These are phyloP conservation scores for Claviceps capensis DNA, from an alignment of 2,329 filamentous ascomycete genomes.

Conservation along the genomic window DNA sequence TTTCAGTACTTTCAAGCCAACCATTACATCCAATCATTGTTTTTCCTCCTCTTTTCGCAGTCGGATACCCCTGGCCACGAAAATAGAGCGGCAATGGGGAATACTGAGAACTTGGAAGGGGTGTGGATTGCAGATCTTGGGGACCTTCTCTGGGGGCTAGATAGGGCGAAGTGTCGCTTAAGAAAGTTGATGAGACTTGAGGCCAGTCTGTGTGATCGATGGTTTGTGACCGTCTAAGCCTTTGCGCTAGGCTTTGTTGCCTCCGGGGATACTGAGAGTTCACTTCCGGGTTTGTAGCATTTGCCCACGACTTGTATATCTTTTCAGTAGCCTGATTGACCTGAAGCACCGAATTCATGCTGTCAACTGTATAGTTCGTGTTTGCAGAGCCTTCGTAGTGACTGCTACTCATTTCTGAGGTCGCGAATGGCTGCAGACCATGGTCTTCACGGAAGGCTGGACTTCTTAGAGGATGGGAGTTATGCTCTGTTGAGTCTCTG, in stretches of 20 bases:
- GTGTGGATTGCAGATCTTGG: background rate
- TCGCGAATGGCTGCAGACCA: background rate
- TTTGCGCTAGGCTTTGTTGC: constrained; percentile 9
- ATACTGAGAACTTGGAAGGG: constrained; percentile 17
- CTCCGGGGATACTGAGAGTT: constrained; percentile 8
- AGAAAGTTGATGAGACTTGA: background rate
- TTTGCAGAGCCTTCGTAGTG: background rate
- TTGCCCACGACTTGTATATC: constrained; percentile 11
- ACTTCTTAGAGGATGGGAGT: too few species aligned
- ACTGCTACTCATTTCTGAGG: background rate
- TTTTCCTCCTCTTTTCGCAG: constrained; percentile 30
- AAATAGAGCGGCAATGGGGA: constrained; percentile 31
- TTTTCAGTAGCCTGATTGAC: constrained; percentile 10
- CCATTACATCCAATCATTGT: constrained; percentile 40
- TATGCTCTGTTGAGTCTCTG: constrained; percentile 3
- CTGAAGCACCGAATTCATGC: background rate
- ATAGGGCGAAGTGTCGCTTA: background rate
- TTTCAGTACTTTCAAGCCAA: constrained; percentile 37
- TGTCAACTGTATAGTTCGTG: background rate
- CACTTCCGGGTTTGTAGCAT: constrained; percentile 10
- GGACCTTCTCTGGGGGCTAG: background rate
- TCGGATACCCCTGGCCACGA: constrained; percentile 23
- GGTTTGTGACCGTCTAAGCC: constrained; percentile 17
- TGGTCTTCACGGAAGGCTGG: background rate
- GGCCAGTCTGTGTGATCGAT: constrained; percentile 9